phyloP scores from a whole-genome alignment of 495 filamentous ascomycete genomes.

The Hyaloscypha hepaticicola region DNA sequence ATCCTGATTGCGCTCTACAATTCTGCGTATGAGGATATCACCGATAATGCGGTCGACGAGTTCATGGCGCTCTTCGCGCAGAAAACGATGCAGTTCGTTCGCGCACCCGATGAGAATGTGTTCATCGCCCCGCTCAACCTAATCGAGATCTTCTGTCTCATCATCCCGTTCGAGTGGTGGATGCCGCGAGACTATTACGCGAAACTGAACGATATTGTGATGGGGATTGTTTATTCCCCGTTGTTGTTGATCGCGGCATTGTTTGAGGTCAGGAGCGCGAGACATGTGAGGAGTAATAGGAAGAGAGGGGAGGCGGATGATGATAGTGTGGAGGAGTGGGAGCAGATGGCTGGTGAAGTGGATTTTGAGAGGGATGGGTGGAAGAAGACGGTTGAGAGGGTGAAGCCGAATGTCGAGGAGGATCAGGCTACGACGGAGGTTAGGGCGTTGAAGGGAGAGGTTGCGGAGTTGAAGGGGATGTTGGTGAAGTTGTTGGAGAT shows the following conservation, averaged over 20 bases:
- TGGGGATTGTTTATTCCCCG: slow-evolving; percentile 84
- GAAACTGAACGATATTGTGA: slow-evolving; percentile 79
- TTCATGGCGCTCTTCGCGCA: slow-evolving; percentile 88
- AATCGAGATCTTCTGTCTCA: slow-evolving; percentile 77
- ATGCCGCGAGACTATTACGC: slow-evolving; percentile 66
- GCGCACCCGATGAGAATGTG: slow-evolving; percentile 96
- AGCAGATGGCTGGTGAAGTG: slow-evolving; percentile 68
- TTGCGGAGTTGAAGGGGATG: slow-evolving; percentile 64
- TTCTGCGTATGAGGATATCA: slow-evolving; percentile 93
- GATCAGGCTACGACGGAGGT: slow-evolving; percentile 70
- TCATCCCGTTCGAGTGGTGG: slow-evolving; percentile 96
- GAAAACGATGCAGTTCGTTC: slow-evolving; percentile 93
- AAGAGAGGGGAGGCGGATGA: slow-evolving; percentile 85
- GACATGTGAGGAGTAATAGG: slow-evolving; percentile 67
- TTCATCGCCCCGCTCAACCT: slow-evolving; percentile 96
- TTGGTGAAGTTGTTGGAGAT: slow-evolving; percentile 37
- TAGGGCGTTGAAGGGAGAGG: slow-evolving; percentile 63
- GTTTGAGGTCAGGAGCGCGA: slow-evolving; percentile 69
- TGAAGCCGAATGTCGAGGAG: slow-evolving; percentile 72
- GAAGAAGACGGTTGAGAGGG: slow-evolving; percentile 69
- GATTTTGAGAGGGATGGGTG: slow-evolving; percentile 81
- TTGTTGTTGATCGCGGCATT: slow-evolving; percentile 76
- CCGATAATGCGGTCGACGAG: slow-evolving; percentile 90
- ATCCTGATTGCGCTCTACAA: slow-evolving; percentile 97
- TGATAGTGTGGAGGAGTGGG: slow-evolving; percentile 88